Evolutionary conservation across 2,329 filamentous ascomycete species (phyloP).

Genomic region (Sordariomycetes sp.): DNA sequence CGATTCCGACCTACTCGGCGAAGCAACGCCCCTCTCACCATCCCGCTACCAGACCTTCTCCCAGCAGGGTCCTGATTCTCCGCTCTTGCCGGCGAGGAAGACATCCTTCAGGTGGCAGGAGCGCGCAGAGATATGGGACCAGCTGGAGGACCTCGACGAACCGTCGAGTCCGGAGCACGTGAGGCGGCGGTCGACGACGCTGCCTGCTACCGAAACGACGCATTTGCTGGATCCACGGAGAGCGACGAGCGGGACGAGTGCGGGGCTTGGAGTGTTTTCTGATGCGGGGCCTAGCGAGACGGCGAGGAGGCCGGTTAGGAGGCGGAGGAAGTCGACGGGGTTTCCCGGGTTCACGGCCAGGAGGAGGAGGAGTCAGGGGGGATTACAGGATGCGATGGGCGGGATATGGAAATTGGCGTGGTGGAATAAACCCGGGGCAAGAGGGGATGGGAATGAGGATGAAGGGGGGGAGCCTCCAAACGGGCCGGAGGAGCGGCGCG

Average conservation of each 20-base stretch:
- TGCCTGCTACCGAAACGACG: conserved; percentile 27
- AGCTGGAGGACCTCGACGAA: conserved; percentile 54
- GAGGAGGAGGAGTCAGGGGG: conserved; percentile 19
- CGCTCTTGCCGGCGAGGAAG: conserved; percentile 26
- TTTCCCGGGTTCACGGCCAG: conserved; percentile 49
- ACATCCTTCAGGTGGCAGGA: conserved; percentile 43
- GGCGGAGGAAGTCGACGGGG: conserved; percentile 44
- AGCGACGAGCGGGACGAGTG: conserved; percentile 15
- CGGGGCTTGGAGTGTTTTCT: conserved; percentile 7
- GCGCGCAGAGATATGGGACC: conserved; percentile 73
- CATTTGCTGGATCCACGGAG: conserved; percentile 22
- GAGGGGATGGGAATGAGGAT: neutral
- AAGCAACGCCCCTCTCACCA: conserved; percentile 10
- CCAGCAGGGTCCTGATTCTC: conserved; percentile 32
- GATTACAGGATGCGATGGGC: conserved; percentile 33
- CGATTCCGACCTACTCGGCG: conserved; percentile 19
- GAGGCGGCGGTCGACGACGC: conserved; percentile 32
- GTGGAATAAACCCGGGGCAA: conserved; percentile 23
- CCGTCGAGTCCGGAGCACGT: conserved; percentile 18
- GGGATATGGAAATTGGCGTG: conserved; percentile 42
- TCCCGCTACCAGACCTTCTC: conserved; percentile 10
- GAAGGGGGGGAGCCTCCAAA: neutral
- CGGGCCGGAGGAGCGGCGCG: neutral
- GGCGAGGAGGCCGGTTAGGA: conserved; percentile 15
- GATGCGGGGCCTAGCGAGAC: conserved; percentile 10